Evolutionary conservation across 345 rosid species (phyloP), one percentile per base, ranked within the genome.

Genomic region (Aegle marmelos): DNA sequence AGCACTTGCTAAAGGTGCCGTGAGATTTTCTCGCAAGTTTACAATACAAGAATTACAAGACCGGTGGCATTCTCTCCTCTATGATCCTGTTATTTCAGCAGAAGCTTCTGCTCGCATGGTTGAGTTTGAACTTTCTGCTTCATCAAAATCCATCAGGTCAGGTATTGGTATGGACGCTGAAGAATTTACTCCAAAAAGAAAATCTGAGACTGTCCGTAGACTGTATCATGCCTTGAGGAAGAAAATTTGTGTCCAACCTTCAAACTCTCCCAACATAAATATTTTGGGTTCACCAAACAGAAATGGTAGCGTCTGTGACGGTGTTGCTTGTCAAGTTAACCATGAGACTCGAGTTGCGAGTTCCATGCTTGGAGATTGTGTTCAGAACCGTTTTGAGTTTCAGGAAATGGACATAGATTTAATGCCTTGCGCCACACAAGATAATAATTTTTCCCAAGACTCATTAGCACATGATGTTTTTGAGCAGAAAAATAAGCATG

Each of bases 1-100:
- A 85, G 87, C 98, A 17, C 93, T 97, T 82, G 99, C 98, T 63
- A 97, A 91, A 87, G 98, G 98, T 28, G 98, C 97, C 11, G 98
- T 97, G 78, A 87, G 76, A 76, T 97, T 97, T 81, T 94, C 99
- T 31, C 89, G 87, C 72, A 89, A 83, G 82, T 93, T 86, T 81
- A 84, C 93, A 8, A 79, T 97, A 72, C 76, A 77, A 83, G 98
- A 94, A 83, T 84, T 97, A 61, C 91, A 83, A 81, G 94, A 97
- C 72, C 92, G 96, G 39, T 94, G 98, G 98, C 89, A 84, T 83
- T 86, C 96, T 77, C 92, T 97, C 39, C 94, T 94, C 45, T 97
- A 94, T 81, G 97, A 97, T 81, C 98, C 98, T 4, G 84, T 83
- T 81, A 82, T 94, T 82, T 92, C 99, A 74, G 92, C 83, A 1